phyloP scores from a whole-genome alignment of 768 basidiomycete genomes.

The Phanerodontia chrysosporium region DNA sequence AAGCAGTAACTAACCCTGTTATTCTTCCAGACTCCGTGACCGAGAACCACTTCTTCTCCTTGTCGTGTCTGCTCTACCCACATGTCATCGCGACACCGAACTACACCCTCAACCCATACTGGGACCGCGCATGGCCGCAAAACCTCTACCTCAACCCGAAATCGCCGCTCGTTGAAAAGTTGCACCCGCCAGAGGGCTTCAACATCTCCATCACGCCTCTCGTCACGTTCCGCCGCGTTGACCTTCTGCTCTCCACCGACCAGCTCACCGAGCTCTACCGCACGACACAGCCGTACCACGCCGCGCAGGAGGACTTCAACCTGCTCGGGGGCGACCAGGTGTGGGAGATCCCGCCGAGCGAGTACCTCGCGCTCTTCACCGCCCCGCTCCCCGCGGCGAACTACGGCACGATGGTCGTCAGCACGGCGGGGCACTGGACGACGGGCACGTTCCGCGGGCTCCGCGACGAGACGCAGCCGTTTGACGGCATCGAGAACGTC shows the following conservation, averaged over 20 bases:
- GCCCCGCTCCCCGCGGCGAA: constrained; percentile 43
- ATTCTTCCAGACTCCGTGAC: constrained; percentile 64
- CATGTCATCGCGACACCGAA: constrained; percentile 64
- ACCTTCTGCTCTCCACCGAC: constrained; percentile 47
- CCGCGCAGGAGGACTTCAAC: constrained; percentile 24
- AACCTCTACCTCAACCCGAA: constrained; percentile 55
- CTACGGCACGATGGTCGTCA: constrained; percentile 59
- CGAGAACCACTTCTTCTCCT: constrained; percentile 71
- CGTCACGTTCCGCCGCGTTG: constrained; percentile 61
- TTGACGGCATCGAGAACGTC: constrained; percentile 50
- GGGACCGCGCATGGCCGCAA: constrained; percentile 64
- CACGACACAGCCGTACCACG: constrained; percentile 15
- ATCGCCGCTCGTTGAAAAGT: constrained; percentile 42
- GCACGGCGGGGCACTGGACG: constrained; percentile 71
- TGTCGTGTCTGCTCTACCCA: constrained; percentile 62
- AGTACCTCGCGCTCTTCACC: constrained; percentile 51
- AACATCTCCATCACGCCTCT: constrained; percentile 56
- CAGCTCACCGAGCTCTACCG: constrained; percentile 46
- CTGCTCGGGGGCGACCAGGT: constrained; percentile 54
- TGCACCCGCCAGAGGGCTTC: constrained; percentile 48
- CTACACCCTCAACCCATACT: constrained; percentile 48
- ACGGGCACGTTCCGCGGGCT: constrained; percentile 43
- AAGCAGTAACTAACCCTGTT: too few species aligned
- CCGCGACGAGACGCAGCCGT: constrained; percentile 30
- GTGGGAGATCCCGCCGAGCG: constrained; percentile 50